Percentiles rank a stretch among this genome's conserved stretches.
These are phyloP conservation scores for Sugiyamaella boreocaroliniensis DNA, from an alignment of 805 yeast genomes.

Conservation along the genomic window DNA sequence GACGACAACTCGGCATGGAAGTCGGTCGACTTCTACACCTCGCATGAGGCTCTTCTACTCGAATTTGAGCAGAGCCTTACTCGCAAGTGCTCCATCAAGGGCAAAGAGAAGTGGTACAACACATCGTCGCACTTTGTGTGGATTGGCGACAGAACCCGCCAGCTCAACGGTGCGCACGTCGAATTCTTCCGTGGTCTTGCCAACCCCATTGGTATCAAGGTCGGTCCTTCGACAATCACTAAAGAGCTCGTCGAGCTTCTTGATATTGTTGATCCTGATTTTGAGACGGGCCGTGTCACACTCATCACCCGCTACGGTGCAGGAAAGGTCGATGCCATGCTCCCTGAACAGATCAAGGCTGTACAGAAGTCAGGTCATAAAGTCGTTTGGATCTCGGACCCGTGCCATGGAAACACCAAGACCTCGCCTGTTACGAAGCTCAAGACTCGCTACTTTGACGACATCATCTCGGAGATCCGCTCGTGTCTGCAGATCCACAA, in stretches of 20 bases:
- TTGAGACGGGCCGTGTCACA: slow-evolving; percentile 35
- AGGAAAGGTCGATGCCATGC: slow-evolving; percentile 28
- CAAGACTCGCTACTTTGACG: slow-evolving; percentile 39
- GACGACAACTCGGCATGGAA: slow-evolving; percentile 23
- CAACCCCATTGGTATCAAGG: slow-evolving; percentile 40
- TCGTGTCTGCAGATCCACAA: slow-evolving; percentile 33
- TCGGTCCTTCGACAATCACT: slow-evolving; percentile 37
- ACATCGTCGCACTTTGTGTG: slow-evolving; percentile 39
- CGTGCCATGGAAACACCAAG: slow-evolving; percentile 41
- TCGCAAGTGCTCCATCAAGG: slow-evolving; percentile 21
- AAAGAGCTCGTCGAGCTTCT: slow-evolving; percentile 33
- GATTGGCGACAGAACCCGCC: slow-evolving; percentile 41
- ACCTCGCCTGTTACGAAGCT: slow-evolving; percentile 33
- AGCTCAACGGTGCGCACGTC: slow-evolving; percentile 40
- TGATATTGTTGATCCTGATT: slow-evolving; percentile 36
- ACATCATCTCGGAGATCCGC: slow-evolving; percentile 34
- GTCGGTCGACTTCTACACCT: slow-evolving; percentile 35
- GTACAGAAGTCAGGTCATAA: slow-evolving; percentile 34
- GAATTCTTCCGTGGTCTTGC: slow-evolving; percentile 39
- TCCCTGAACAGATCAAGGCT: slow-evolving; percentile 37
- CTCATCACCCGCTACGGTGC: slow-evolving; percentile 39
- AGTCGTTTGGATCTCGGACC: slow-evolving; percentile 41
- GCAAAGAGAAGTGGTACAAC: slow-evolving; percentile 30
- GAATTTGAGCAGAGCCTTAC: slow-evolving; percentile 39
- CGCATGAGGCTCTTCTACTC: slow-evolving; percentile 38